These are phyloP conservation scores for Aspergillus caelatus DNA, from an alignment of 2,329 filamentous ascomycete genomes.

Conservation along the genomic window DNA sequence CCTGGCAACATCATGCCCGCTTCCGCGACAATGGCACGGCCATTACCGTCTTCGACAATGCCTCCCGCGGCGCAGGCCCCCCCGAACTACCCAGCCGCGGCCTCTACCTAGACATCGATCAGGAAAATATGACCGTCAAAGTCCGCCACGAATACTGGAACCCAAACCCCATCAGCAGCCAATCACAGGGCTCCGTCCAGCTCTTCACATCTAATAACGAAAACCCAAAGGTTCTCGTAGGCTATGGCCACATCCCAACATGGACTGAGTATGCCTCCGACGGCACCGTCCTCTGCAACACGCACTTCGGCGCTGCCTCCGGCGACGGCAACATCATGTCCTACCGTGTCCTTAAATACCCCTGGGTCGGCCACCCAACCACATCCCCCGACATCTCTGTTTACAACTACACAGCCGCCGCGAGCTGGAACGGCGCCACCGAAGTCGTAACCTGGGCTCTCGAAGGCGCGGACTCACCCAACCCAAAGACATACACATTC, in stretches of 20 bases:
- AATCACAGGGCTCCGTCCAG: slow-evolving; percentile 50
- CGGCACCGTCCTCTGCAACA: slow-evolving; percentile 54
- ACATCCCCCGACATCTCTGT: slow-evolving; percentile 35
- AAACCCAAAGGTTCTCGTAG: slow-evolving; percentile 51
- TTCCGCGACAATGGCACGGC: slow-evolving; percentile 36
- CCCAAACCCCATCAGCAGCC: slow-evolving; percentile 40
- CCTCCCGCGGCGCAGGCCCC: slow-evolving; percentile 26
- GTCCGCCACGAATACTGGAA: slow-evolving; percentile 46
- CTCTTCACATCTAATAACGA: slow-evolving; percentile 30
- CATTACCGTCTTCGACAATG: slow-evolving; percentile 49
- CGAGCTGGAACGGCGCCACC: slow-evolving; percentile 43
- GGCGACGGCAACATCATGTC: slow-evolving; percentile 44
- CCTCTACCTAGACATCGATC: slow-evolving; percentile 47
- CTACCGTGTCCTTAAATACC: slow-evolving; percentile 58
- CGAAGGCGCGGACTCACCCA: slow-evolving; percentile 16
- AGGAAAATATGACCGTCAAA: slow-evolving; percentile 47
- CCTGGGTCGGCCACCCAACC: slow-evolving; percentile 55
- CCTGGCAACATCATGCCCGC: slow-evolving; percentile 57
- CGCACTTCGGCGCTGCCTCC: slow-evolving; percentile 46
- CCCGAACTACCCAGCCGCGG: slow-evolving; percentile 43
- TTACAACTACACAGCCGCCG: slow-evolving; percentile 22
- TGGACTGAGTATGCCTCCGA: slow-evolving; percentile 55
- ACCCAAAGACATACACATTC: slow-evolving; percentile 10
- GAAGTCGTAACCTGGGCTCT: slow-evolving; percentile 36
- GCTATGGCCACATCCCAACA: slow-evolving; percentile 54